A percentile compares a stretch with the other conserved stretches of the same genome.
Evolutionary conservation across 345 rosid species (phyloP).

Genomic region (Hypericum perforatum): DNA sequence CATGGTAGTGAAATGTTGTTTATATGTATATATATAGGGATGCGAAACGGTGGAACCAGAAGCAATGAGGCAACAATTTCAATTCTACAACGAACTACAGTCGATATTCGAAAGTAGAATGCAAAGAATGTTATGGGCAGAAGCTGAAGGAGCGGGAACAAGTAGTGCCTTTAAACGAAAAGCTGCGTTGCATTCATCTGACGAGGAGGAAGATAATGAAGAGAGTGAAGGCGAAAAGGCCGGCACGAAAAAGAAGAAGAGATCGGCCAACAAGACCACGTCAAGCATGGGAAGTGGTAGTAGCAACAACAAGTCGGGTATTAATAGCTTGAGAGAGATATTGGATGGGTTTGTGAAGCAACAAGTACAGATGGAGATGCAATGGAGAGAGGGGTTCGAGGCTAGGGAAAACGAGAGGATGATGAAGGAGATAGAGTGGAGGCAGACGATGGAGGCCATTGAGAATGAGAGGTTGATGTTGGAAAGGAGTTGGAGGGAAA

Average conservation of each 20-base stretch:
- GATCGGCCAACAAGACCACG: constrained; percentile 23
- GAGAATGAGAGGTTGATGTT: constrained; percentile 80
- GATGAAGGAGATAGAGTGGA: constrained; percentile 80
- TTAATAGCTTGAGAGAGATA: constrained; percentile 34
- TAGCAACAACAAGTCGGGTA: constrained; percentile 9
- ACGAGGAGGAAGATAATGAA: constrained; percentile 65
- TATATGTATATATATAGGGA: constrained; percentile 35
- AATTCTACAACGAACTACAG: constrained; percentile 69
- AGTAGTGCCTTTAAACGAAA: constrained; percentile 39
- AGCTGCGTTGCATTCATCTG: constrained; percentile 50
- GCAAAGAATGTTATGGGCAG: constrained; percentile 69
- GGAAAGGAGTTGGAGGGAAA: constrained; percentile 83
- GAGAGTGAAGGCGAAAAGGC: constrained; percentile 39
- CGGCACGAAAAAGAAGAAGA: constrained; percentile 34
- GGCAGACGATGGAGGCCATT: constrained; percentile 64
- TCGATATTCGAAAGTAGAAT: constrained; percentile 50
- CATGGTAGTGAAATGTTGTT: background rate
- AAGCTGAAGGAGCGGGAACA: constrained; percentile 45
- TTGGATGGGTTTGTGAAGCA: constrained; percentile 79
- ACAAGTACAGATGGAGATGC: constrained; percentile 62
- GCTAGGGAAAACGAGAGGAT: constrained; percentile 67
- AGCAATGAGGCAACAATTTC: constrained; percentile 67
- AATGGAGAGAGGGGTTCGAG: constrained; percentile 82
- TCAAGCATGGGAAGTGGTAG: constrained; percentile 6
- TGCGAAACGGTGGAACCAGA: constrained; percentile 77